Base-by-base conservation (phyloP, 768 basidiomycete species). In the Mycena belliarum region DNA sequence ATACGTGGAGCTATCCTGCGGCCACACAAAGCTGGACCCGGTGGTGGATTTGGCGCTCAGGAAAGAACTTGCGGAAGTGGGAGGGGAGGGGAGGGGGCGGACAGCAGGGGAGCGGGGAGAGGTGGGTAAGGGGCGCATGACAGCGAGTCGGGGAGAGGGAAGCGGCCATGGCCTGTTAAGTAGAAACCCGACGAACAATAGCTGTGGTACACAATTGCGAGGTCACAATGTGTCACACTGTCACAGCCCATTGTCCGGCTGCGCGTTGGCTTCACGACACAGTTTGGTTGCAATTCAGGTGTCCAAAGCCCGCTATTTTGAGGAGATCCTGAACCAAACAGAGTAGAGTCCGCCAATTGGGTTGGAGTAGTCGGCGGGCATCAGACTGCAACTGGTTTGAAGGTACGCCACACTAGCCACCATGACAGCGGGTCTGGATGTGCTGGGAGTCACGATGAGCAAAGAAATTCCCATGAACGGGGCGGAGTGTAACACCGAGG, bases 1-100 rank as follows among this genome's bases (percentile, higher is more conserved):
- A 48, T 43, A 54, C 20, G 46, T 29, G 45, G 58, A 49, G 3
- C 28, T 20, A 28, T 48, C 40, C 24, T 47, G 38, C 15, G 52
- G 33, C 48, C 48, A 51, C n/a, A 35, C 10, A 9, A 43, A 49
- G 45, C 44, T 52, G 21, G 32, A 35, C n/a, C 20, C 32, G 25
- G 35, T 52, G 47, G 8, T 44, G 37, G 51, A 37, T 20, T 51
- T 47, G 46, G 49, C 40, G 21, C 20, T 18, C 7, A n/a, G 37
- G 37, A 41, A 21, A 21, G 10, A 18, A n/a, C n/a, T n/a, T 10
- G 52, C 47, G 4, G 59, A 55, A 20, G 49, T 35, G 23, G 59
- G 59, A 23, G 59, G 59, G 21, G 54, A 60, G 40, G 59, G 59
- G 23, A 56, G 59, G 33, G 59, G 49, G 15, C 54, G 49, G 38